Conservation (phyloP, 2,329 filamentous ascomycete genomes). For the Colletotrichum siamense region DNA sequence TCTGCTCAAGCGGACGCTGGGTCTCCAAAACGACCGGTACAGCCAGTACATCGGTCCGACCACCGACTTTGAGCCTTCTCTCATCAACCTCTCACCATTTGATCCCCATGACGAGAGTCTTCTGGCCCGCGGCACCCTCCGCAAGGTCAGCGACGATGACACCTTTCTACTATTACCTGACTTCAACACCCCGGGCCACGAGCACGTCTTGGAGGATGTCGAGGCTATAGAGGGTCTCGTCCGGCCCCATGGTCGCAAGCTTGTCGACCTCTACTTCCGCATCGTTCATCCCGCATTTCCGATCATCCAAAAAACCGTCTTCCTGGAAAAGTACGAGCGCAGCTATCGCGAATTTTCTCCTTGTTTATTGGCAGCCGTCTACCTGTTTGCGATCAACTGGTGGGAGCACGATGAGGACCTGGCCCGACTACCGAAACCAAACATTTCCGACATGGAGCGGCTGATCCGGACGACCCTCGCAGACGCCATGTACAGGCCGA, state of each 20-base stretch:
- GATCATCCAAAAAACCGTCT: slow-evolving; percentile 81
- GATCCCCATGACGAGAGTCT: slow-evolving; percentile 83
- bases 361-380: slow-evolving; percentile 78
- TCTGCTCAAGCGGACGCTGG: slow-evolving; percentile 72
- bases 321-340: slow-evolving; percentile 78
- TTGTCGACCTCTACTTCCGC: slow-evolving; percentile 83
- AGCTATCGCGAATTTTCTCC: slow-evolving; percentile 78
- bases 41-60: slow-evolving; percentile 86
- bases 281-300: slow-evolving; percentile 83
- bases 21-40: slow-evolving; percentile 78
- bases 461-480: slow-evolving; percentile 76
- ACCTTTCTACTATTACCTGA: slow-evolving; percentile 84
- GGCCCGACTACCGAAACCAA: slow-evolving; percentile 67
- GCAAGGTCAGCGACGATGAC: slow-evolving; percentile 78
- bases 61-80: slow-evolving; percentile 82
- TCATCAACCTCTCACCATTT: slow-evolving; percentile 81
- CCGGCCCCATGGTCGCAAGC: slow-evolving; percentile 74
- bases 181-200: slow-evolving; percentile 72
- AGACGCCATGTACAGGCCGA: slow-evolving; percentile 81
- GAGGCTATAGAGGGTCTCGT: slow-evolving; percentile 79
- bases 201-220: slow-evolving; percentile 71
- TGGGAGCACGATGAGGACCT: slow-evolving; percentile 78
- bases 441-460: slow-evolving; percentile 75
- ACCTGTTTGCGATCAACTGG: slow-evolving; percentile 87
- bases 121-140: slow-evolving; percentile 70